Evolutionary conservation across 306 rosid genomes (phyloP), one percentile per base, ranked within the genome.

Genomic region (Vigna hirtella): DNA sequence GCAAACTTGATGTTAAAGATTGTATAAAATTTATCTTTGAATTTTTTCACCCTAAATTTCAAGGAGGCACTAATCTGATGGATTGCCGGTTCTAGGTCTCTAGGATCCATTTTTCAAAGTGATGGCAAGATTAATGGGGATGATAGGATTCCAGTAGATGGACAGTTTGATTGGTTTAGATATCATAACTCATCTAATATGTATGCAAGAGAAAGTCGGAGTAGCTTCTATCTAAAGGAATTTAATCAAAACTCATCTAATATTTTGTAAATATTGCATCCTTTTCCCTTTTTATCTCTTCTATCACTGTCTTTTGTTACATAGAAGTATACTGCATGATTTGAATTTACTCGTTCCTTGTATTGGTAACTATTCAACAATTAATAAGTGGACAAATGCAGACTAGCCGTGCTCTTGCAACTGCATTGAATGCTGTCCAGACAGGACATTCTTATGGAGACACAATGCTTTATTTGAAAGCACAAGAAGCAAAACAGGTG

Each of bases 381-480:
- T 72, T 61, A 47, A 47, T 38, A 45, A 73, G 62, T 70, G 76
- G 51, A 66, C 70, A 76, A 74, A 71, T 93, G 89, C 96, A 96
- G 99, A 84, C 93, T 66, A 77, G 93, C 77, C 89, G 76, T 65
- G 91, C 88, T 56, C 78, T 96, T 65, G 97, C 98, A 80, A 79
- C 86, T 80, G 89, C 96, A 48, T 70, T 96, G 74, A 96, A 96
- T 80, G 89, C 79, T 81, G 88, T 88, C 52, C 98, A 89, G 66
- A 96, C 99, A 42, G 88, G 88, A 83, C 97, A 96, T 85, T 81
- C 98, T 50, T 93, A 85, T 84, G 99, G 97, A 71, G 99, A 96
- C 67, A 56, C 86, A 45, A 96, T 91, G 94, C 98, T 96, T 78
- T 83, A 85, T 28, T 68, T 30, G 77, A 93, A 91, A 79, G 99